Conservation (phyloP, 2,329 filamentous ascomycete genomes). For the Helotiales sp. region DNA sequence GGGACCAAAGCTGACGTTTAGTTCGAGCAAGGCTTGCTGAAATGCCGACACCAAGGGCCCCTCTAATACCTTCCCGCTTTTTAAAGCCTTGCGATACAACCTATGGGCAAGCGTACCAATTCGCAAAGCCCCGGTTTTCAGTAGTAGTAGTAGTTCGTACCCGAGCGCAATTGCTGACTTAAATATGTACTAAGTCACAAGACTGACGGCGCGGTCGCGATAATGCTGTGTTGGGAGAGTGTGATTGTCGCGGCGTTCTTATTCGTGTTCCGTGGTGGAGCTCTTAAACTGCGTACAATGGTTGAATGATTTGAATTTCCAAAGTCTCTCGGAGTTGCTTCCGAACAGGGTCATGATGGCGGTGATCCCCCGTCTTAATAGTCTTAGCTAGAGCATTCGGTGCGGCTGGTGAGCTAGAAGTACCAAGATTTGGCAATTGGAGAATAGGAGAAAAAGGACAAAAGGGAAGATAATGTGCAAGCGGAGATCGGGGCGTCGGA, state of each 20-base stretch:
- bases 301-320: constrained; percentile 12
- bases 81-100: neutral
- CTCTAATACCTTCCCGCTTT: neutral
- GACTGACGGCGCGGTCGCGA: neutral
- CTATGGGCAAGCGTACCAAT: neutral
- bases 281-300: neutral
- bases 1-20: neutral
- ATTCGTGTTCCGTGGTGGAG: neutral
- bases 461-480: constrained; percentile 16
- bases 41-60: neutral
- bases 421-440: constrained; percentile 4
- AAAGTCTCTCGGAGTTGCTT: constrained; percentile 9
- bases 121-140: too few species aligned
- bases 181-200: neutral
- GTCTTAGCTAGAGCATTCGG: neutral
- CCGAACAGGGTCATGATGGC: neutral
- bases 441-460: constrained; percentile 13
- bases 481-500: neutral
- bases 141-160: too few species aligned
- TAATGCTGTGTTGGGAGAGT: neutral
- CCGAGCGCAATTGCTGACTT: too few species aligned
- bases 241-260: neutral
- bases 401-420: neutral
- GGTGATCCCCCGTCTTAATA: neutral
- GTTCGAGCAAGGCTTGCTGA: neutral